Base-by-base conservation (phyloP, 1,284 basidiomycete species). In the Ganoderma sinense region DNA sequence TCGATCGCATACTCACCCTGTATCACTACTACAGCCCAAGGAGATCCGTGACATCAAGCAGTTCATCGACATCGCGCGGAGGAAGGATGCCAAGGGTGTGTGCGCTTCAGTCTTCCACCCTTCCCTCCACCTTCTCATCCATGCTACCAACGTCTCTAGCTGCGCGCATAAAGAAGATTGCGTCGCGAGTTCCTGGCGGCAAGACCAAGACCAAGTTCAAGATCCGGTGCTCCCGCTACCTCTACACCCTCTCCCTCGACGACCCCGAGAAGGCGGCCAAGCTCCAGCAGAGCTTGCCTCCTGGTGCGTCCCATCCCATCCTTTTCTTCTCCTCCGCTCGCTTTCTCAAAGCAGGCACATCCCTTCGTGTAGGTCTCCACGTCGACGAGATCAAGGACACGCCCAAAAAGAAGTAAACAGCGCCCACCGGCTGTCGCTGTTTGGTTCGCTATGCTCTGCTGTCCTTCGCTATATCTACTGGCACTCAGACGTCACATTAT, bases 231-330 rank as follows among this genome's bases (percentile, higher is more conserved):
- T 94, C 95, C 73, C 90, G 94, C 81, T 98, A 97, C 87, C 94
- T 99, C 75, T 99, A 99, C 93, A 99, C 98, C 40, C 91, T 99
- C 76, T 91, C 93, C 74, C 86, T 99, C 80, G 93, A 97, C 81
- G 98, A 99, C 86, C 90, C 94, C 79, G 97, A 98, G 85, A 99
- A 99, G 90, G 98, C 98, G 62, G 96, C 98, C 83, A 99, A 99
- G 89, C 92, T 99, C 79, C 92, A 94, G 88, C 95, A 96, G 87
- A 94, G 92, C 79, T 88, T 99, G 66, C 97, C 97, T 71, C 97
- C 98, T 81, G 94, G 97, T 97, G 79, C 78, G 93, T 86, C 65
- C 33, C 56, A 2, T 29, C 31, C 33, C 20, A 23, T 51, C 5
- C 10, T 8, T 45, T 65, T 5, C 29, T 7, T 51, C 62, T 36